Percentiles rank a stretch among this genome's conserved stretches.
Conservation (phyloP, 2,329 filamentous ascomycete genomes). For the Periconia macrospinosa region DNA sequence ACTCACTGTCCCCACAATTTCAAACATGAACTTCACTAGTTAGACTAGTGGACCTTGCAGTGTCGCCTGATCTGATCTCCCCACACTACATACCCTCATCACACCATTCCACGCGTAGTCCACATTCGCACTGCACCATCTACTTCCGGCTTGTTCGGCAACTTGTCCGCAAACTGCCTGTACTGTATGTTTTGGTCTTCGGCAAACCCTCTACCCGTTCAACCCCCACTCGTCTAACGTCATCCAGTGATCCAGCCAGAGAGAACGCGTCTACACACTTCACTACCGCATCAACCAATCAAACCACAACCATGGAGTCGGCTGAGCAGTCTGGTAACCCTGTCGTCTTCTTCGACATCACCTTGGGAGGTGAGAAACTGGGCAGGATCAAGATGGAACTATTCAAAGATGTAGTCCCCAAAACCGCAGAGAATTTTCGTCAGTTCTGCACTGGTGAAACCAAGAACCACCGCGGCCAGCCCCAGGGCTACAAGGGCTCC, state of each 20-base stretch:
- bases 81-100: constrained; percentile 3
- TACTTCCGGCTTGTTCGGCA: constrained; percentile 14
- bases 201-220: constrained; percentile 2
- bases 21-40: not conserved
- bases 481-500: constrained; percentile 90
- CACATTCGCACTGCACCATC: constrained; percentile 12
- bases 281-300: too few species aligned
- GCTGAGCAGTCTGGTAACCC: constrained; percentile 43
- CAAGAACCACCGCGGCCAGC: constrained; percentile 73
- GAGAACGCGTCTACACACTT: too few species aligned
- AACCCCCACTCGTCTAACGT: constrained; percentile 18
- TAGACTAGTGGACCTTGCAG: not conserved
- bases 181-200: constrained; percentile 8
- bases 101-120: not conserved
- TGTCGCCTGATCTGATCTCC: constrained; percentile 1
- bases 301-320: constrained; percentile 35
- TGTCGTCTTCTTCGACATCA: constrained; percentile 75
- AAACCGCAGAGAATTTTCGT: constrained; percentile 94
- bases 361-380: constrained; percentile 62
- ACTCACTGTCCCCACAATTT: not conserved
- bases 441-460: constrained; percentile 95
- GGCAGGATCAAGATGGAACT: constrained; percentile 60
- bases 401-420: constrained; percentile 80
- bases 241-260: constrained; percentile 12
- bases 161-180: constrained; percentile 1